Evolutionary conservation across 441 rosid species (phyloP), one percentile per base, ranked within the genome.

Genomic region (Populus trichocarpa): DNA sequence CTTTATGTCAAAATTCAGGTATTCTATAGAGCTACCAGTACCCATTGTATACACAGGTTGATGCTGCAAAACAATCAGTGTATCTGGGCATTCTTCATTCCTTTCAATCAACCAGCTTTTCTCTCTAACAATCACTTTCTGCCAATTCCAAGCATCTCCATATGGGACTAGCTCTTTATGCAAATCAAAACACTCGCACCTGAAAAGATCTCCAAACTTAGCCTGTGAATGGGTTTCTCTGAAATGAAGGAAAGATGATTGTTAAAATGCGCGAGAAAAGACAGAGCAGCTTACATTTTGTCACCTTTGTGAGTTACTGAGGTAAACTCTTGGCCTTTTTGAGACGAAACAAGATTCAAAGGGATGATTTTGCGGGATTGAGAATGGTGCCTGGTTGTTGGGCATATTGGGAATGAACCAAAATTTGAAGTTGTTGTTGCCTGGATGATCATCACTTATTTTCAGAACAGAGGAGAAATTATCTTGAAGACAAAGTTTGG

Each of bases 11-110:
- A 93, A 95, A 75, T 88, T 86, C 57, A 92, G 85, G 80, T 80
- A 84, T 74, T 84, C 87, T 11, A 86, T 84, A 30, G 93, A 86
- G 69, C 95, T 89, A 9, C 80, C 87, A 0, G 95, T 75, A 69
- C 97, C 99, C 91, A 93, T 63, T 30, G 97, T 92, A 85, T 86
- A 95, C 36, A 92, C 94, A 75, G 95, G 92, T 70, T 69, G 69
- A 78, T 96, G 95, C 77, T 96, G 95, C 40, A 96, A 83, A 61
- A 91, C 79, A 75, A 90, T 85, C 80, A 91, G 72, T 8, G 95
- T 85, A 78, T 91, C 94, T 6, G 92, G 82, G 81, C 94, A 96
- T 46, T 88, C 91, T 73, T 84, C 85, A 67, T 86, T 81, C 32
- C 61, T 84, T 53, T 92, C 83, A 67, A 91, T 73, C 88, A 90